These are phyloP conservation scores for Chara braunii DNA, from an alignment of 139 green algal species.

Conservation along the genomic window DNA sequence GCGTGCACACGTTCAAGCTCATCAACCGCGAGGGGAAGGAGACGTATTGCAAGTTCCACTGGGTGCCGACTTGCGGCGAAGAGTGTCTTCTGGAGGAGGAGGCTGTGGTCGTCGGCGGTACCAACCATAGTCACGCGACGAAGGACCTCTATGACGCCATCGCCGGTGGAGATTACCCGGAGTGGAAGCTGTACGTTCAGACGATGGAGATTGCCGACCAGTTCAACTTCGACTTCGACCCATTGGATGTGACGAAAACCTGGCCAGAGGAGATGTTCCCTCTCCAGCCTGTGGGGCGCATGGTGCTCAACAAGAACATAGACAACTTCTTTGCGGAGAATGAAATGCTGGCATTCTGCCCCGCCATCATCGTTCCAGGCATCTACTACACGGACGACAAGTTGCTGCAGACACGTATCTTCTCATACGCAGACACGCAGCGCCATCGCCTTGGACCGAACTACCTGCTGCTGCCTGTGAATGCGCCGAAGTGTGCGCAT, in stretches of 20 bases:
- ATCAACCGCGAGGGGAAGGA: slow-evolving; percentile 22
- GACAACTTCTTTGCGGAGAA: slow-evolving; percentile 40
- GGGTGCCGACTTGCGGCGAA: slow-evolving; percentile 17
- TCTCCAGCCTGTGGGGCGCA: slow-evolving; percentile 7
- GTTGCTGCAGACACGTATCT: slow-evolving; percentile 28
- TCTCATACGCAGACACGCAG: slow-evolving; percentile 16
- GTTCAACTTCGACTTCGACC: slow-evolving; percentile 21
- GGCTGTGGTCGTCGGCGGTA: slow-evolving; percentile 7
- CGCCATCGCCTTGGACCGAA: slow-evolving; percentile 25
- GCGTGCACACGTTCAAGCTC: slow-evolving; percentile 30
- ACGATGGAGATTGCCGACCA: slow-evolving; percentile 11
- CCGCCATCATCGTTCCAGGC: slow-evolving; percentile 15
- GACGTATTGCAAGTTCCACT: slow-evolving; percentile 35
- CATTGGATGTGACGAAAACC: slow-evolving; percentile 36
- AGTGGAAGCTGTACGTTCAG: slow-evolving; percentile 35
- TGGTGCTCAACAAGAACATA: slow-evolving; percentile 26
- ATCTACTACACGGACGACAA: slow-evolving; percentile 12
- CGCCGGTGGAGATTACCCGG: slow-evolving; percentile 9
- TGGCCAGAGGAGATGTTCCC: slow-evolving; percentile 26
- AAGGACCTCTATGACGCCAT: slow-evolving; percentile 21
- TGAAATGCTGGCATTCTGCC: slow-evolving; percentile 28
- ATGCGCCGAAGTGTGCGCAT: neutral
- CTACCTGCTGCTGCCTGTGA: neutral
- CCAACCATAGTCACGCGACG: slow-evolving; percentile 2
- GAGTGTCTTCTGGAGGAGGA: slow-evolving; percentile 24